phyloP scores from a whole-genome alignment of 2,329 filamentous ascomycete species.

The Chaetomium olivaceum region DNA sequence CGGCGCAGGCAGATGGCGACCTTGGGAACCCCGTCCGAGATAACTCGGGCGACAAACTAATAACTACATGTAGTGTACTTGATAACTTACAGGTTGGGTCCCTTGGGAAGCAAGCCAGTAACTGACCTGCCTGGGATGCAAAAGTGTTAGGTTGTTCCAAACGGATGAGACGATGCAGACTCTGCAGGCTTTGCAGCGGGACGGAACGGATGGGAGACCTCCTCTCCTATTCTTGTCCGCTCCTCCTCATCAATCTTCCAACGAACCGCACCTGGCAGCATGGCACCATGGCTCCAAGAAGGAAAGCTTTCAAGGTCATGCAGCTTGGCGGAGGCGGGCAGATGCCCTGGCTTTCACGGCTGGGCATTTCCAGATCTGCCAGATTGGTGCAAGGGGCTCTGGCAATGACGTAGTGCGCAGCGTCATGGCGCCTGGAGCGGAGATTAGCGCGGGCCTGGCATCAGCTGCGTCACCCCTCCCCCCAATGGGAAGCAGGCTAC shows the following conservation, averaged over 20 bases:
- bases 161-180: neutral
- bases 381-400: conserved; percentile 12
- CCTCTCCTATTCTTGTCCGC: no score
- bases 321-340: conserved; percentile 12
- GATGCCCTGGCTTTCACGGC: conserved; percentile 3
- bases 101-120: neutral
- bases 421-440: conserved; percentile 23
- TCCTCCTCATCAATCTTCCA: neutral
- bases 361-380: conserved; percentile 13
- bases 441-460: conserved; percentile 15
- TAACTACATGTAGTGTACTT: no score
- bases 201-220: neutral
- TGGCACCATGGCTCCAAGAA: neutral
- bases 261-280: neutral
- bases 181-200: conserved; percentile 1
- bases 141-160: neutral
- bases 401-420: conserved; percentile 29
- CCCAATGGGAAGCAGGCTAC: neutral
- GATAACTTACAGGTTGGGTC: neutral
- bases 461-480: conserved; percentile 19
- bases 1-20: neutral
- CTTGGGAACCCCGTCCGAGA: neutral
- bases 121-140: neutral
- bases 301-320: conserved; percentile 11
- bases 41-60: neutral